A percentile compares a stretch with the other conserved stretches of the same genome.
Conservation (phyloP, 257 asterid species). For the Solanum dulcamara region DNA sequence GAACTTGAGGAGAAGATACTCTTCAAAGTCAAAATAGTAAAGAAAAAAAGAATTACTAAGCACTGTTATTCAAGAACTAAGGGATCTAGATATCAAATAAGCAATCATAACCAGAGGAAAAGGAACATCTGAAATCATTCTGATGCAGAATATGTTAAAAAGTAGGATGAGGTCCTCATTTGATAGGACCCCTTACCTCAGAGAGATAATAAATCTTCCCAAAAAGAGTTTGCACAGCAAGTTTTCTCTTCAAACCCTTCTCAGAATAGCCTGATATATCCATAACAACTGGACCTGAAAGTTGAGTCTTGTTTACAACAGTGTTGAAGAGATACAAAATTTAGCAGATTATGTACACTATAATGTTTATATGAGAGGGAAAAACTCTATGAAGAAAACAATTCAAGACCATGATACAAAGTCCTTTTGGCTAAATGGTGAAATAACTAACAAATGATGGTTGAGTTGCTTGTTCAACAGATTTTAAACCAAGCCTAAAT, state of each 20-base stretch:
- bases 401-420: neutral
- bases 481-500: neutral
- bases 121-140: neutral
- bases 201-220: conserved; percentile 79
- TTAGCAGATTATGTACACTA: neutral
- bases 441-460: neutral
- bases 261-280: conserved; percentile 73
- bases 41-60: neutral
- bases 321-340: neutral
- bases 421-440: neutral
- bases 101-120: neutral
- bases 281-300: conserved; percentile 93
- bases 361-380: neutral
- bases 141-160: neutral
- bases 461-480: neutral
- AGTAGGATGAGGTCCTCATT: neutral
- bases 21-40: neutral
- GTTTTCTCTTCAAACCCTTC: conserved; percentile 83
- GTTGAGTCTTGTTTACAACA: conserved; percentile 8
- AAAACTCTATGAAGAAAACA: neutral
- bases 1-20: neutral
- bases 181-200: conserved; percentile 36
- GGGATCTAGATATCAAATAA: neutral
- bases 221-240: conserved; percentile 80
- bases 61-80: neutral